Evolutionary conservation across 345 rosid genomes (phyloP).

Genomic region (Mercurialis annua): DNA sequence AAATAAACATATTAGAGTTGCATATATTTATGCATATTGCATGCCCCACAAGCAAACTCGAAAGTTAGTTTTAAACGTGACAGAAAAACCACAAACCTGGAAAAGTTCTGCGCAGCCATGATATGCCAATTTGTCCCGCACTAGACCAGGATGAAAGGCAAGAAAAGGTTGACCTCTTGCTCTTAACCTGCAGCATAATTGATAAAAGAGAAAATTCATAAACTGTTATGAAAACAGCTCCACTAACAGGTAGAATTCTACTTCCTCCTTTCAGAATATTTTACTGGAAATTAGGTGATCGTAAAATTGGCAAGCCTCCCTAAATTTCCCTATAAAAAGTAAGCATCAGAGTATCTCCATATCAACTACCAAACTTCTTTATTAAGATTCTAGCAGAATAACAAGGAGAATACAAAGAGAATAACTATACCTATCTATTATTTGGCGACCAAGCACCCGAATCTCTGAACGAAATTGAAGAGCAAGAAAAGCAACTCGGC

Average conservation of each 20-base stretch:
- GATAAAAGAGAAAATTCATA: slow-evolving; percentile 19
- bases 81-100: slow-evolving; percentile 52
- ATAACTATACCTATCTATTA: slow-evolving; percentile 72
- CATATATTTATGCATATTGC: slow-evolving; percentile 3
- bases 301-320: background rate
- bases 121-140: slow-evolving; percentile 79
- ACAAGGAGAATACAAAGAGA: background rate
- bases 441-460: slow-evolving; percentile 65
- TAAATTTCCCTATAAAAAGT: background rate
- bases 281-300: background rate
- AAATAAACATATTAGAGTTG: background rate
- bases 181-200: slow-evolving; percentile 53
- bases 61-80: background rate
- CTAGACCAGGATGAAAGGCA: slow-evolving; percentile 85
- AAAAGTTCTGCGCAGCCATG: slow-evolving; percentile 99
- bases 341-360: background rate
- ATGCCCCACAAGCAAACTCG: background rate
- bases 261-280: background rate
- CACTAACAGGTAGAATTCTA: background rate
- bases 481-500: slow-evolving; percentile 95
- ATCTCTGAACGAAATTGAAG: slow-evolving; percentile 88
- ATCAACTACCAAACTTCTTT: background rate
- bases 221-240: slow-evolving; percentile 9
- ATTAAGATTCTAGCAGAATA: slow-evolving; percentile 6
- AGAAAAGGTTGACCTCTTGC: slow-evolving; percentile 75